Conservation (phyloP, 352 stramenopile species). For the Pythium rhizo-oryzae region DNA sequence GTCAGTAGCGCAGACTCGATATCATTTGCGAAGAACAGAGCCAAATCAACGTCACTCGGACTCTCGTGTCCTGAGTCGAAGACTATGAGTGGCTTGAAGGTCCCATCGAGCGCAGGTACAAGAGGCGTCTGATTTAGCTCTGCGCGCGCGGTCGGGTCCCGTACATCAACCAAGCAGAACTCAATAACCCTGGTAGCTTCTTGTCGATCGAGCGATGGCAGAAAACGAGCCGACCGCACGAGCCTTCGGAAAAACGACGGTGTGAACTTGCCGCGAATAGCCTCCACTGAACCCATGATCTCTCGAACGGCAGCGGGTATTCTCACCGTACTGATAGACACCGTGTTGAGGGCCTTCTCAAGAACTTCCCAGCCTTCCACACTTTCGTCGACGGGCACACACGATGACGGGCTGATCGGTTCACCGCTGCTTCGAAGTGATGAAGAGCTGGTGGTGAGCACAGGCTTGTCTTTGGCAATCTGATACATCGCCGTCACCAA, state of each 20-base stretch:
- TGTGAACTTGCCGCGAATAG: slow-evolving; percentile 21
- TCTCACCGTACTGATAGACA: slow-evolving; percentile 24
- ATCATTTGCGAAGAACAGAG: slow-evolving; percentile 23
- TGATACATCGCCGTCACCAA: slow-evolving; percentile 58
- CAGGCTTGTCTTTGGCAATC: slow-evolving; percentile 46
- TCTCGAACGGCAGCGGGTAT: slow-evolving; percentile 17
- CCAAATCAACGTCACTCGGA: slow-evolving; percentile 2
- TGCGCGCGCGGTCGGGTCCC: slow-evolving; percentile 1
- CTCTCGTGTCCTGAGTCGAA: not conserved
- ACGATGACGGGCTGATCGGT: slow-evolving; percentile 16
- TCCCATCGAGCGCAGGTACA: slow-evolving; percentile 15
- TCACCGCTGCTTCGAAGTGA: slow-evolving; percentile 11
- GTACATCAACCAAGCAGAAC: slow-evolving; percentile 24
- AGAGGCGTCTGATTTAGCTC: slow-evolving; percentile 23
- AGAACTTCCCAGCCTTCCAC: slow-evolving; percentile 22
- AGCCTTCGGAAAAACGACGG: slow-evolving; percentile 27
- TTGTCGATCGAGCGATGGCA: slow-evolving; percentile 13
- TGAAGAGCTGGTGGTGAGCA: slow-evolving; percentile 47
- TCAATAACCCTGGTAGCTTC: slow-evolving; percentile 17
- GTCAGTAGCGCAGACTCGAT: slow-evolving; percentile 13
- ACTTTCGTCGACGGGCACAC: slow-evolving; percentile 25
- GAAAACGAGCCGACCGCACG: slow-evolving; percentile 15
- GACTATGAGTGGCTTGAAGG: slow-evolving; percentile 17
- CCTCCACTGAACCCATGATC: slow-evolving; percentile 13
- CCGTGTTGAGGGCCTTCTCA: slow-evolving; percentile 23